phyloP scores from a whole-genome alignment of 495 filamentous ascomycete species.

The Parachaetomium inaequale region DNA sequence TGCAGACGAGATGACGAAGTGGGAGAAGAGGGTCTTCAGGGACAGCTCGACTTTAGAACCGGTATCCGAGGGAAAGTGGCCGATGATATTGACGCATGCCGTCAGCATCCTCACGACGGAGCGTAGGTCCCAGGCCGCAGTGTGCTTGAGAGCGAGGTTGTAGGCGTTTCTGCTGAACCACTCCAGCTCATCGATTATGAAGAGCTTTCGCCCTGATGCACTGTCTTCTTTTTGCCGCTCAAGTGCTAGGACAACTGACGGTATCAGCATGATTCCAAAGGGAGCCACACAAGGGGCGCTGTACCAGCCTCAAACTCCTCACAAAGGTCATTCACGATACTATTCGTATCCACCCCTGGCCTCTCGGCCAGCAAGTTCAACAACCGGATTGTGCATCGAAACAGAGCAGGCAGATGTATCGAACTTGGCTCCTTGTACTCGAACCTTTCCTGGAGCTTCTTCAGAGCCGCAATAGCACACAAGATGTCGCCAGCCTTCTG shows the following conservation, averaged over 20 bases:
- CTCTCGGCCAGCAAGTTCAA: slow-evolving; percentile 52
- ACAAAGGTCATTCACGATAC: slow-evolving; percentile 51
- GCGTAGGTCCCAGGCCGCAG: slow-evolving; percentile 51
- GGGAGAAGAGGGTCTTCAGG: slow-evolving; percentile 60
- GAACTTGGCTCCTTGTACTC: slow-evolving; percentile 48
- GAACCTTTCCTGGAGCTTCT: slow-evolving; percentile 55
- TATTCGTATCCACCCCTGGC: slow-evolving; percentile 25
- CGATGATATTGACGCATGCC: slow-evolving; percentile 59
- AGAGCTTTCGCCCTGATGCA: slow-evolving; percentile 35
- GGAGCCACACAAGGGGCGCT: slow-evolving; percentile 14
- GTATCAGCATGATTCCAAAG: slow-evolving; percentile 21
- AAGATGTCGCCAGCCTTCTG: slow-evolving; percentile 59
- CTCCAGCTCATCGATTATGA: slow-evolving; percentile 62
- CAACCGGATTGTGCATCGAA: slow-evolving; percentile 62
- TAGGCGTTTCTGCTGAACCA: slow-evolving; percentile 81
- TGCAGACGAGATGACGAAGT: slow-evolving; percentile 63
- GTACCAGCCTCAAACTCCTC: slow-evolving; percentile 61
- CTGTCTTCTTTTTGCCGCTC: slow-evolving; percentile 37
- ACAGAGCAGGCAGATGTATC: slow-evolving; percentile 63
- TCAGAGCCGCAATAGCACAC: slow-evolving; percentile 55
- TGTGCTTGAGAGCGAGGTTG: slow-evolving; percentile 63
- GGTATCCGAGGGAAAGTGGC: slow-evolving; percentile 53
- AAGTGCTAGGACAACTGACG: slow-evolving; percentile 43
- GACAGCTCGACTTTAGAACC: slow-evolving; percentile 47
- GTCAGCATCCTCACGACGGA: slow-evolving; percentile 55